These are phyloP conservation scores for Aspergillus ochraceoroseus DNA, from an alignment of 2,329 filamentous ascomycete genomes.

Conservation along the genomic window DNA sequence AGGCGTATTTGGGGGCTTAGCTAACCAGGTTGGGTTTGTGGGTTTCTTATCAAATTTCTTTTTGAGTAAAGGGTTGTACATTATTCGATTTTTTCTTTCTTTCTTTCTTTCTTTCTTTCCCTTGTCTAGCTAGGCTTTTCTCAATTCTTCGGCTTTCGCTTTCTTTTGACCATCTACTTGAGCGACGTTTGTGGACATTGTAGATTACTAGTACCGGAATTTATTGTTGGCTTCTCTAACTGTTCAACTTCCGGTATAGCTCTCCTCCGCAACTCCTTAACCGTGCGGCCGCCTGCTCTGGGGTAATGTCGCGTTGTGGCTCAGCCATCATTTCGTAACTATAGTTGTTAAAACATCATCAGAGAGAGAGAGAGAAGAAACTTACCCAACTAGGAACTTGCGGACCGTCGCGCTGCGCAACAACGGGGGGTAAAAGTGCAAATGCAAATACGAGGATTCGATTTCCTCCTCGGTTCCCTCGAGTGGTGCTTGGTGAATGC, in stretches of 20 bases:
- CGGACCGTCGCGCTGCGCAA: conserved; percentile 87
- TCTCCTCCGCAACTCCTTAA: conserved; percentile 72
- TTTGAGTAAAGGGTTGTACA: too few relatives aligned
- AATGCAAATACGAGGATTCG: conserved; percentile 83
- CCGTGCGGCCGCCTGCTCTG: conserved; percentile 82
- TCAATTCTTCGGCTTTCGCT: too few relatives aligned
- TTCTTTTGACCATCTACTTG: too few relatives aligned
- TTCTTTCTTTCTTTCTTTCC: too few relatives aligned
- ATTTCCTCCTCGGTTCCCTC: conserved; percentile 76
- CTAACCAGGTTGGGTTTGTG: too few relatives aligned
- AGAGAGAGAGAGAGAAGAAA: conserved; percentile 12
- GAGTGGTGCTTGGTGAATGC: conserved; percentile 90
- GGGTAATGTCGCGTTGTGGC: conserved; percentile 96
- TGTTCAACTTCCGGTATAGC: conserved; percentile 80
- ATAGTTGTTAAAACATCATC: conserved; percentile 11
- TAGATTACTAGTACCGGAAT: too few relatives aligned
- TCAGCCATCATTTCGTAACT: conserved; percentile 91
- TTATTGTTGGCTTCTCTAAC: too few relatives aligned
- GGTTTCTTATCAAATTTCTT: too few relatives aligned
- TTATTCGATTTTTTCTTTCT: too few relatives aligned
- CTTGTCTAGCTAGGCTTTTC: too few relatives aligned
- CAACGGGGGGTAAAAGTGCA: conserved; percentile 95
- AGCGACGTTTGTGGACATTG: too few relatives aligned
- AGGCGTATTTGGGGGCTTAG: conserved; percentile 32
- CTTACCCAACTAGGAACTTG: conserved; percentile 84